phyloP scores from a whole-genome alignment of 768 basidiomycete genomes.

The Xanthoconium stramineum region DNA sequence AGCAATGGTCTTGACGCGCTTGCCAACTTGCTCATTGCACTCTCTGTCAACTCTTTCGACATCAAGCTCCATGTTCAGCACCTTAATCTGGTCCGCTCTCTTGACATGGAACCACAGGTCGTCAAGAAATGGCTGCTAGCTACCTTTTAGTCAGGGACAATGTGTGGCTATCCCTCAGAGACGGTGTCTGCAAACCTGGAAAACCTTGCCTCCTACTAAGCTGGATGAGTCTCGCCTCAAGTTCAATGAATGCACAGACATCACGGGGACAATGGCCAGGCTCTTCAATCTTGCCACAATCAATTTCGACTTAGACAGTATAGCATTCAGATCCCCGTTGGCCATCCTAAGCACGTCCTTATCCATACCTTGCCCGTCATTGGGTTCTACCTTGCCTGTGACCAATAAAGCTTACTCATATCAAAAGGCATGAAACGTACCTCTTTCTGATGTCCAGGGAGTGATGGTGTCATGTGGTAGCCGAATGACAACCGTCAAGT shows the following conservation, averaged over 20 bases:
- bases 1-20: constrained; percentile 59
- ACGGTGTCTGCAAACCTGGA: constrained; percentile 47
- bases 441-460: not conserved
- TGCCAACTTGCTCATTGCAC: constrained; percentile 51
- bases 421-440: not conserved
- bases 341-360: not conserved
- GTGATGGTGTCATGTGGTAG: not conserved
- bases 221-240: constrained; percentile 74
- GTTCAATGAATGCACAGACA: constrained; percentile 78
- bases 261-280: constrained; percentile 91
- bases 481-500: not conserved
- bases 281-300: constrained; percentile 96
- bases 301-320: constrained; percentile 95
- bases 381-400: not conserved
- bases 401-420: not conserved
- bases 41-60: constrained; percentile 60
- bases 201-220: constrained; percentile 61
- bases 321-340: constrained; percentile 31
- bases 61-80: constrained; percentile 65
- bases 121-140: constrained; percentile 61
- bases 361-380: not conserved
- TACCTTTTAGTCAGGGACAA: constrained; percentile 65
- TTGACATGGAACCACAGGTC: constrained; percentile 58
- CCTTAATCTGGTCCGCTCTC: constrained; percentile 54
- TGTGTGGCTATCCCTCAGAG: constrained; percentile 68